Evolutionary conservation across 2,329 filamentous ascomycete genomes (phyloP), one percentile per base, ranked within the genome.

Genomic region (Colletotrichum incanum): DNA sequence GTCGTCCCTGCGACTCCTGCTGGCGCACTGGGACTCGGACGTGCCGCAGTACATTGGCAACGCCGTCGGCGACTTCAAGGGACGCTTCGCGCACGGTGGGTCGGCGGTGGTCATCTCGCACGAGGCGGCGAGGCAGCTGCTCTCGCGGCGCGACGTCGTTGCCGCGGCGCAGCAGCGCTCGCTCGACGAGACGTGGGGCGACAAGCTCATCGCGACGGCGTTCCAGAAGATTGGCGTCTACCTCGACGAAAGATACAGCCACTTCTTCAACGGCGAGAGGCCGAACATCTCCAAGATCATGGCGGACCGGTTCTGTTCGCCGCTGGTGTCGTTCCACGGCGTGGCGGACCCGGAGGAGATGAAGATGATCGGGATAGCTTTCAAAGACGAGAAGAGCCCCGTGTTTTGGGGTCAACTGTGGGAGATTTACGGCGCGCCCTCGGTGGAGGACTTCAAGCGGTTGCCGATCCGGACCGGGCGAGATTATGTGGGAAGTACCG

Each of bases 71-170:
- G 87, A 89, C 76, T 90, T 86, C 79, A 85, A 84, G 71, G 84
- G 82, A 2, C 83, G 88, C 45, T 90, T 90, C 72, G 88, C 87
- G 2, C 88, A 90, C 73, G 88, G 88, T 47, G 88, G 88, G 5
- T 90, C 88, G 23, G 86, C 84, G 37, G 82, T 89, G 39, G 77
- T 90, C 28, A 80, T 90, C 14, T 90, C 88, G 0, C 84, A 83
- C 56, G 85, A 82, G 45, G 84, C 87, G 49, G 82, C 90, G 77
- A 80, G 79, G n/a, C 80, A 77, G 37, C 80, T 90, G 5, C 86
- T 88, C 71, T 77, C 79, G 31, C 80, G 84, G 65, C 82, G 83
- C 2, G 79, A 83, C 18, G 77, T 86, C 6, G 84, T 87, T 16
- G 79, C 81, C 20, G 78, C 81, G 64, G 84, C 84, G 12, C 85